Percentiles rank a stretch among this genome's conserved stretches.
phyloP scores from a whole-genome alignment of 1,139 yeast genomes.

The Yamadazyma spencermartinsiae region DNA sequence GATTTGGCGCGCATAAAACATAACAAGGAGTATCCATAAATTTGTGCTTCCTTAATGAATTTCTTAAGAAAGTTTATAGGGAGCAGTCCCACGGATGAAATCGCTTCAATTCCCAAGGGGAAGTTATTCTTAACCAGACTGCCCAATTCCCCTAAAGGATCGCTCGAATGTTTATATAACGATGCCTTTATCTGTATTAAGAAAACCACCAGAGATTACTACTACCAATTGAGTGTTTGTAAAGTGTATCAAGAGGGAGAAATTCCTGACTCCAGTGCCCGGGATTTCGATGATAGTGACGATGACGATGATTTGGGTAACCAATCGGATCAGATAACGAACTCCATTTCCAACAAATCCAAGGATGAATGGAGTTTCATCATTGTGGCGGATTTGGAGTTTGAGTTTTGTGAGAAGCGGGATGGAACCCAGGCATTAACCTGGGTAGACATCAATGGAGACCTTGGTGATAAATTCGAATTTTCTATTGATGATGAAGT shows the following conservation, averaged over 20 bases:
- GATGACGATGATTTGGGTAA: constrained; percentile 56
- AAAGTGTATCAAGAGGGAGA: constrained; percentile 72
- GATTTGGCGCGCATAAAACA: too few relatives aligned
- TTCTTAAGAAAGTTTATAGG: constrained; percentile 72
- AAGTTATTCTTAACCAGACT: constrained; percentile 72
- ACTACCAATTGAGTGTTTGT: constrained; percentile 71
- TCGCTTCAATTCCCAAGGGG: constrained; percentile 77
- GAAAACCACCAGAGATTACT: constrained; percentile 63
- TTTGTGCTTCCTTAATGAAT: constrained; percentile 57
- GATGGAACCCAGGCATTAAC: constrained; percentile 51
- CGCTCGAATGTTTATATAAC: constrained; percentile 76
- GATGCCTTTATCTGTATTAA: constrained; percentile 78
- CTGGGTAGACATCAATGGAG: constrained; percentile 86
- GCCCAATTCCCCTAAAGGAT: constrained; percentile 83
- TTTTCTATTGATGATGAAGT: constrained; percentile 72
- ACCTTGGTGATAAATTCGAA: constrained; percentile 82
- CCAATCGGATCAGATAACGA: constrained; percentile 25
- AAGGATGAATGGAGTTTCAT: constrained; percentile 70
- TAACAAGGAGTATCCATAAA: not conserved
- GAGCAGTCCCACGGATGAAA: constrained; percentile 61
- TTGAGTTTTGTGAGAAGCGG: constrained; percentile 37
- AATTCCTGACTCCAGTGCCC: constrained; percentile 36
- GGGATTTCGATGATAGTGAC: constrained; percentile 50
- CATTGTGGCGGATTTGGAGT: constrained; percentile 60
- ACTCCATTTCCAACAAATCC: constrained; percentile 16